A percentile compares a stretch with the other conserved stretches of the same genome.
These are phyloP conservation scores for Thalassiosira exigua DNA, from an alignment of 352 stramenopile species.

Conservation along the genomic window DNA sequence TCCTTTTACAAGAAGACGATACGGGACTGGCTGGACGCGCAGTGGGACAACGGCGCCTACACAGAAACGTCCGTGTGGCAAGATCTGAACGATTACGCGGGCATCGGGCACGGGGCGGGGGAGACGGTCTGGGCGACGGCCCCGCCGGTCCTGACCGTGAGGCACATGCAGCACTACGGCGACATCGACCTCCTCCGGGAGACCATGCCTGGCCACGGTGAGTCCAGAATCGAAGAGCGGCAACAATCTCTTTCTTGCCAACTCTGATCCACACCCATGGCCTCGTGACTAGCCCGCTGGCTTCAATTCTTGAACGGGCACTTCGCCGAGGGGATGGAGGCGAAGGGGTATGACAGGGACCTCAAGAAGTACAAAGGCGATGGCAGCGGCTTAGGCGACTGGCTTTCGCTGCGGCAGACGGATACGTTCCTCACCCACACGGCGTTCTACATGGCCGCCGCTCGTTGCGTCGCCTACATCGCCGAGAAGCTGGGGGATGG, in stretches of 20 bases:
- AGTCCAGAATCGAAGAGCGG: too few relatives aligned
- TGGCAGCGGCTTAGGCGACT: slow-evolving; percentile 58
- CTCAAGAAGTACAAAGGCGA: slow-evolving; percentile 50
- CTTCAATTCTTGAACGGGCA: slow-evolving; percentile 45
- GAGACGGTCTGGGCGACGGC: slow-evolving; percentile 61
- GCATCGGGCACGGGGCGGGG: slow-evolving; percentile 41
- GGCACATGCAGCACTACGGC: slow-evolving; percentile 62
- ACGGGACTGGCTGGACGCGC: slow-evolving; percentile 47
- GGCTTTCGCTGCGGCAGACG: slow-evolving; percentile 40
- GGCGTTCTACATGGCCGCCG: slow-evolving; percentile 61
- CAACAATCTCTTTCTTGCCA: not conserved
- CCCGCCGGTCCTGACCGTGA: slow-evolving; percentile 41
- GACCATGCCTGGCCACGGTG: slow-evolving; percentile 42
- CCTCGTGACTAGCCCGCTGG: slow-evolving; percentile 25
- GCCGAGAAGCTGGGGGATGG: slow-evolving; percentile 21
- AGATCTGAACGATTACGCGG: slow-evolving; percentile 56
- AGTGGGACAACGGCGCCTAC: slow-evolving; percentile 61
- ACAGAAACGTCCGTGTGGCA: slow-evolving; percentile 55
- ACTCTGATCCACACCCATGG: not conserved
- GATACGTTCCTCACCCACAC: slow-evolving; percentile 51
- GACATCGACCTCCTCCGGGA: slow-evolving; percentile 53
- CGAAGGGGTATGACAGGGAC: slow-evolving; percentile 51
- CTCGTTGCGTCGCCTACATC: slow-evolving; percentile 58
- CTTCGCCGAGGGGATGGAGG: slow-evolving; percentile 51
- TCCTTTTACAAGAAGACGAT: slow-evolving; percentile 65